Evolutionary conservation across 257 asterid genomes (phyloP).

Genomic region (Solanum stenotomum): DNA sequence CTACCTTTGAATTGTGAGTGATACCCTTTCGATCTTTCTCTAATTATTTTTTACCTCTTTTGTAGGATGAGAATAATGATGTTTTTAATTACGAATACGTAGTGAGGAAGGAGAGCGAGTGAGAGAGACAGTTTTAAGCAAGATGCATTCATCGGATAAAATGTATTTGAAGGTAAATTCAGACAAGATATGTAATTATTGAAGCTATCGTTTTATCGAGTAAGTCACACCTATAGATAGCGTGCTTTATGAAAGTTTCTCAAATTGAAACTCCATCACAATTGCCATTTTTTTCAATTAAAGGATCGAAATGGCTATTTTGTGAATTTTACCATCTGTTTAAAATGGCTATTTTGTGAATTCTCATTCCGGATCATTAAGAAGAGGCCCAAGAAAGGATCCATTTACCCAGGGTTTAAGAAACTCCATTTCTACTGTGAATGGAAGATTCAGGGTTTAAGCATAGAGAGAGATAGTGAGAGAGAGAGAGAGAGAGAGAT

Average conservation of each 20-base stretch:
- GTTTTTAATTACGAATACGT: too few species aligned
- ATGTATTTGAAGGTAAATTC: background rate
- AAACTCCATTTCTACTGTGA: background rate
- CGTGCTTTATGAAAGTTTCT: too few species aligned
- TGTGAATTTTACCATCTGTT: background rate
- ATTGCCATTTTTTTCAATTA: too few species aligned
- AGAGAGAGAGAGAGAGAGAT: background rate
- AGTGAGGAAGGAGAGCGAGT: background rate
- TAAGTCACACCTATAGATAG: too few species aligned
- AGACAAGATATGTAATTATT: too few species aligned
- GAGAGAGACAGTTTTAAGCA: background rate
- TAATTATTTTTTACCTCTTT: background rate
- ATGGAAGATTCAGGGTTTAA: background rate
- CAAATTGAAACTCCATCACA: too few species aligned
- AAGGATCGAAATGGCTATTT: too few species aligned
- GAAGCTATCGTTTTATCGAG: background rate
- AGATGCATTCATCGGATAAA: too few species aligned
- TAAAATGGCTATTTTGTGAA: too few species aligned
- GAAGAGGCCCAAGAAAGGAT: background rate
- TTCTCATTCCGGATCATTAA: background rate
- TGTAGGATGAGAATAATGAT: too few species aligned
- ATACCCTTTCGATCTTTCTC: background rate
- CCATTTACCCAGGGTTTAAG: background rate
- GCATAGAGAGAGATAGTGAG: background rate
- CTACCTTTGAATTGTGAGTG: background rate